phyloP scores from a whole-genome alignment of 2,329 filamentous ascomycete genomes.

The Tolypocladium sp. region DNA sequence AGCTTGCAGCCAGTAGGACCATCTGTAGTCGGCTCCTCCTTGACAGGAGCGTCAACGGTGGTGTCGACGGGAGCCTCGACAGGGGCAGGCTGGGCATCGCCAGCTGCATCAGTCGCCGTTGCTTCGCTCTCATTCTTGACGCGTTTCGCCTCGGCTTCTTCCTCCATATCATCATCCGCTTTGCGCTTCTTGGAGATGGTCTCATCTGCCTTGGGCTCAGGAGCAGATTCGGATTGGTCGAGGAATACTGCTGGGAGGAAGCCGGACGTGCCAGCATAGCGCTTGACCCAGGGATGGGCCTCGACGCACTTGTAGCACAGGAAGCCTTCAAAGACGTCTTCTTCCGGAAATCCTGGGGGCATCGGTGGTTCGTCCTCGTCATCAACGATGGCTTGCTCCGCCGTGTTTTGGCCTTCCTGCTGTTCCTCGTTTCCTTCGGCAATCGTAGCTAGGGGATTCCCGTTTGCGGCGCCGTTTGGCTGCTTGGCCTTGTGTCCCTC shows the following conservation, averaged over 20 bases:
- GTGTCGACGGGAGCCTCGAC: slow-evolving; percentile 2
- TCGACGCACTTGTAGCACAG: slow-evolving; percentile 92
- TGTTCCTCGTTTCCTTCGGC: slow-evolving; percentile 34
- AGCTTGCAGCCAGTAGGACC: slow-evolving; percentile 46
- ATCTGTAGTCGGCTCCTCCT: slow-evolving; percentile 8
- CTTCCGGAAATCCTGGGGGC: slow-evolving; percentile 77
- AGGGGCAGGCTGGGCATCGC: not conserved
- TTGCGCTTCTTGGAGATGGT: slow-evolving; percentile 54
- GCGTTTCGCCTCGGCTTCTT: slow-evolving; percentile 38
- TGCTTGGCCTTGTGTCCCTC: slow-evolving; percentile 19
- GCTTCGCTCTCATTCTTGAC: slow-evolving; percentile 31
- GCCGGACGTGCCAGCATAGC: slow-evolving; percentile 69
- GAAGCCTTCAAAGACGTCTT: slow-evolving; percentile 83
- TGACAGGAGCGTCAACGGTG: not conserved
- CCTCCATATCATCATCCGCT: slow-evolving; percentile 41
- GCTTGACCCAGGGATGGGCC: slow-evolving; percentile 83
- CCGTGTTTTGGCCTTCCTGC: slow-evolving; percentile 10
- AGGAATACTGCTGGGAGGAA: slow-evolving; percentile 68
- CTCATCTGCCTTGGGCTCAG: not conserved
- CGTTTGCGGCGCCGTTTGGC: slow-evolving; percentile 7
- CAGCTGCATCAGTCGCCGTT: not conserved
- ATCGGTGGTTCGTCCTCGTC: slow-evolving; percentile 57
- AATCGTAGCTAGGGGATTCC: slow-evolving; percentile 34
- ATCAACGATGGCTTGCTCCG: slow-evolving; percentile 23
- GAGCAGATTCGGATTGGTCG: slow-evolving; percentile 6